phyloP scores from a whole-genome alignment of 73 alveolate species.

The Stentor roeselii region DNA sequence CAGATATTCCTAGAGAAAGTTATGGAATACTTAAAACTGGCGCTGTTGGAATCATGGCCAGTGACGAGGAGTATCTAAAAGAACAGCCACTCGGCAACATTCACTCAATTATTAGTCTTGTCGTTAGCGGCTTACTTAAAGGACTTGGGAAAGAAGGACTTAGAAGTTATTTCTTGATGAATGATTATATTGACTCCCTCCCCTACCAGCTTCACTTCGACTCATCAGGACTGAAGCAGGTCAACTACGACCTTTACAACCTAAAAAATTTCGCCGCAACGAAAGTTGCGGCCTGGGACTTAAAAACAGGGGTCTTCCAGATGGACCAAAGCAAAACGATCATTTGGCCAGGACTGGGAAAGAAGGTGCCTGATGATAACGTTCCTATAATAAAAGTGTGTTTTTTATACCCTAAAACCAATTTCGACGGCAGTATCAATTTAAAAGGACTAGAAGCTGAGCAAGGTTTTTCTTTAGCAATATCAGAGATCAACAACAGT shows the following conservation, averaged over 20 bases:
- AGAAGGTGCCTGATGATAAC: conserved; percentile 1
- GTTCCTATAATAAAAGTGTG: not conserved
- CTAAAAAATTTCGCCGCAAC: not conserved
- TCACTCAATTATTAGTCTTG: not conserved
- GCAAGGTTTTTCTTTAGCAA: not conserved
- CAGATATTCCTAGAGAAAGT: not conserved
- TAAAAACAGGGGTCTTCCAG: no score
- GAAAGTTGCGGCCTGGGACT: conserved; percentile 23
- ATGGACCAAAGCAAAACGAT: not conserved
- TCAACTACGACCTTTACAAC: conserved; percentile 11
- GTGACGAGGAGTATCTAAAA: not conserved
- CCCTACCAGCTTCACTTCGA: conserved; percentile 17
- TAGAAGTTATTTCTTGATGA: not conserved
- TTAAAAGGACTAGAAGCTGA: not conserved
- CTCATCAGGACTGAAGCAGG: not conserved
- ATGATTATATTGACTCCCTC: not conserved
- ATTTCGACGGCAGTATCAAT: not conserved
- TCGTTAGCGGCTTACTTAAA: not conserved
- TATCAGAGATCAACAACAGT: not conserved
- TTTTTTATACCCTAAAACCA: not conserved
- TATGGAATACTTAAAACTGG: conserved; percentile 20
- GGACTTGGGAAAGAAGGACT: not conserved
- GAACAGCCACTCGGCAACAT: not conserved
- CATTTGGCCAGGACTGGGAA: conserved; percentile 1
- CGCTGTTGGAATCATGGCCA: conserved; percentile 6